A percentile compares a stretch with the other conserved stretches of the same genome.
Evolutionary conservation across 495 filamentous ascomycete species (phyloP).

Genomic region (Neurospora intermedia): DNA sequence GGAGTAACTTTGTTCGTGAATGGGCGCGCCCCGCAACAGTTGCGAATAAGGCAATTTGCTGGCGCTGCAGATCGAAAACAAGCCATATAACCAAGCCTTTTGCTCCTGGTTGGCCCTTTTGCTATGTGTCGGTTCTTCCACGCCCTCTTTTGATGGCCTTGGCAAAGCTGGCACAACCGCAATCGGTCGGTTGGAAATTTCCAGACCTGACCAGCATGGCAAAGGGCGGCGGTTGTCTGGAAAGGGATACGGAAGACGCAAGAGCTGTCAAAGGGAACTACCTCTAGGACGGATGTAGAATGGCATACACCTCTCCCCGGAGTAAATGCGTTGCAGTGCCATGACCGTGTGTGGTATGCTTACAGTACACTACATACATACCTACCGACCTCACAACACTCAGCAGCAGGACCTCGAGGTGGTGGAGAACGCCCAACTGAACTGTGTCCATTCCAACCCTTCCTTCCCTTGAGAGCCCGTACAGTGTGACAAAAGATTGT

Average conservation of each 20-base stretch:
- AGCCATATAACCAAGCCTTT: background rate
- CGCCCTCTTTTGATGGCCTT: background rate
- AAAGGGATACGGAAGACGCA: background rate
- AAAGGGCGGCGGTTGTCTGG: background rate
- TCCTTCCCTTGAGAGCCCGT: background rate
- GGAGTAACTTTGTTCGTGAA: background rate
- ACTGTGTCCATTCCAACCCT: background rate
- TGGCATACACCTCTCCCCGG: background rate
- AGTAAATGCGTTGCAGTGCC: background rate
- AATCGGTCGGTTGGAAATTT: background rate
- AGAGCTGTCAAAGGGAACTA: background rate
- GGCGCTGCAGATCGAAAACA: background rate
- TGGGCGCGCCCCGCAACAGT: background rate
- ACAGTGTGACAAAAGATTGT: background rate
- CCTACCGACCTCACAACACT: background rate
- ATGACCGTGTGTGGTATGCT: too few relatives aligned
- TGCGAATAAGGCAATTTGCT: background rate
- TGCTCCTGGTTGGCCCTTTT: background rate
- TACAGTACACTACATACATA: too few relatives aligned
- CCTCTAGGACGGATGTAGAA: background rate
- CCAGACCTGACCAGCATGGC: background rate
- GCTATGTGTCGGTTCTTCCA: background rate
- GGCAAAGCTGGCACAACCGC: background rate
- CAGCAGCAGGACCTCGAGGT: background rate
- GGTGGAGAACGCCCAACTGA: background rate